These are phyloP conservation scores for Psilocybe cubensis DNA, from an alignment of 768 basidiomycete genomes.

Conservation along the genomic window DNA sequence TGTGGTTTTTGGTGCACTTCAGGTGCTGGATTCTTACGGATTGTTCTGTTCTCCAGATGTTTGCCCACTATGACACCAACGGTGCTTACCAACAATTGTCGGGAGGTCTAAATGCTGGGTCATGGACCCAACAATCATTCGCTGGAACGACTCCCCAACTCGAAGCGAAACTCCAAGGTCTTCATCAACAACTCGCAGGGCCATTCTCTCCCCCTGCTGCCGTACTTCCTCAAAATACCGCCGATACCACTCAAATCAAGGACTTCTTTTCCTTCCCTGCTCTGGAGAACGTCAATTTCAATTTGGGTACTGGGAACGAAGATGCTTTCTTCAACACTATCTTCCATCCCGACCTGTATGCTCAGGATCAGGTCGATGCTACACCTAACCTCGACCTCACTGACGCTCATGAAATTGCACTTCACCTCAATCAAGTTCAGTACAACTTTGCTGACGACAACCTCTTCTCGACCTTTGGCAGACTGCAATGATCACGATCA, in stretches of 20 bases:
- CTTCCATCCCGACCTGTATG: too few species aligned
- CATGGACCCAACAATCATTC: neutral
- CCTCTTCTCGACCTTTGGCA: neutral
- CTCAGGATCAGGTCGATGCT: too few species aligned
- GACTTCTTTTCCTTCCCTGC: too few species aligned
- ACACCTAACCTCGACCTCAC: too few species aligned
- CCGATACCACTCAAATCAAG: neutral
- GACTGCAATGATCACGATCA: too few species aligned
- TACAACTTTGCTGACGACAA: neutral
- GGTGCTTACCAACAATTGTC: neutral
- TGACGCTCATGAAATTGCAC: neutral
- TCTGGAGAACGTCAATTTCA: too few species aligned
- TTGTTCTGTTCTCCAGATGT: neutral
- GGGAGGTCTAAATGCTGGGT: neutral
- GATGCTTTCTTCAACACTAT: too few species aligned
- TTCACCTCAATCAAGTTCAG: neutral
- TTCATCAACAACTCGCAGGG: conserved; percentile 5
- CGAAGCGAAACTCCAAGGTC: neutral
- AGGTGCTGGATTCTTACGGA: neutral
- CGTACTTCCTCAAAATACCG: too few species aligned
- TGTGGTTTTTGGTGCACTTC: neutral
- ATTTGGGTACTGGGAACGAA: too few species aligned
- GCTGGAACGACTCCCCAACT: neutral
- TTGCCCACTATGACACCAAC: neutral
- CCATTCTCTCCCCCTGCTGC: neutral